Conservation (phyloP, 169 alveolate species). For the Plasmodium knowlesi region DNA sequence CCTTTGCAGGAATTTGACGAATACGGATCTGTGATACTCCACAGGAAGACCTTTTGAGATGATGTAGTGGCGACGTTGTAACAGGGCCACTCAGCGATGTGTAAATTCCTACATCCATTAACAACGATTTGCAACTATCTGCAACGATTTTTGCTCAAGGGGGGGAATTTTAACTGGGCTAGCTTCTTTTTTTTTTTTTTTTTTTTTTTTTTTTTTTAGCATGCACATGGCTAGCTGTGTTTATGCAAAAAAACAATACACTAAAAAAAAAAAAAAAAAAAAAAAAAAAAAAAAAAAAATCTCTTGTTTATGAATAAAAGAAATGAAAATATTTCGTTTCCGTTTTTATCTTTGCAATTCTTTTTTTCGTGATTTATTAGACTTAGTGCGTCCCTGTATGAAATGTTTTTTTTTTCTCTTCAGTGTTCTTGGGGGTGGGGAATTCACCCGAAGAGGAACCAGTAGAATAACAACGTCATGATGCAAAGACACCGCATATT, state of each 20-base stretch:
- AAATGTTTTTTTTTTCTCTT: background rate
- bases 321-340: background rate
- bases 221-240: background rate
- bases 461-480: background rate
- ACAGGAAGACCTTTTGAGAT: slow-evolving; percentile 54
- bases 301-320: background rate
- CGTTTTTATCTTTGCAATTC: background rate
- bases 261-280: background rate
- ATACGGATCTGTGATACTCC: slow-evolving; percentile 60
- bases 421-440: background rate
- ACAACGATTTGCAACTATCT: background rate
- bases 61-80: background rate
- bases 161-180: background rate
- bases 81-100: background rate
- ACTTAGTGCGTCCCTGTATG: slow-evolving; percentile 4
- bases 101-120: background rate
- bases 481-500: background rate
- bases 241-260: background rate
- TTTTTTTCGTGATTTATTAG: slow-evolving; percentile 1
- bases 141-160: background rate
- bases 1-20: slow-evolving; percentile 67
- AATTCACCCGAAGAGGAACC: background rate
- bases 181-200: background rate
- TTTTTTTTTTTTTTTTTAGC: background rate
- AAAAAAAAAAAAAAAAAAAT: background rate